Evolutionary conservation across 1,284 basidiomycete genomes (phyloP), one percentile per base, ranked within the genome.

Genomic region (Naganishia albida): DNA sequence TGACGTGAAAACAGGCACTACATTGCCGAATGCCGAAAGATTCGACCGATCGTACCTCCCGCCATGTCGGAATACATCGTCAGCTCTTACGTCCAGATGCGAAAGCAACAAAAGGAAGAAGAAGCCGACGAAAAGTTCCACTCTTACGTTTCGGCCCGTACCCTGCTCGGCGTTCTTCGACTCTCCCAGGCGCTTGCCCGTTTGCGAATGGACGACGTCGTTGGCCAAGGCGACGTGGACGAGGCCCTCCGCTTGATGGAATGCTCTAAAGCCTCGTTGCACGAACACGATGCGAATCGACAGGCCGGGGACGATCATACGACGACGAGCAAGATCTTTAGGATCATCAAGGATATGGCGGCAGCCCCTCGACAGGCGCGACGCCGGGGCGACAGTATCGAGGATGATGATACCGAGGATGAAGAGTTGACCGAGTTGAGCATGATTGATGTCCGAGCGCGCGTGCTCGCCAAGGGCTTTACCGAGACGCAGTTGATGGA

Each of bases 201-300:
- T 8, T 83, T 99, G 42, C 86, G 95, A 25, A 91, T 89, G 80
- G 86, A 90, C 54, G 85, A 88, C 71, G 80, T 80, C 8, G 96
- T 99, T 30, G 87, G 87, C 56, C 85, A 88, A 66, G 84, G 85
- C 59, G 96, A 99, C 75, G 94, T 99, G 4, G 93, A 99, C 76
- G 96, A 99, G 81, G 96, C 96, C 1, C 81, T 99, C 65, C 87
- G 96, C 40, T 82, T 99, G 69, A 97, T 99, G 91, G 92, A 95
- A 70, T 92, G 91, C 69, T 92, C 89, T 80, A 99, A 99, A 79
- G 89, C 91, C 71, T 90, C 87, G 72, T 81, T 99, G 71, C 83
- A 87, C 68, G 90, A 94, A 48, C 85, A 86, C 60, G 86, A 88
- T 20, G 85, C 85, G 26, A 86, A 85, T 34, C 67, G 71, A 4